Evolutionary conservation across 352 stramenopile genomes (phyloP).

Genomic region (Lagenidium sp.): DNA sequence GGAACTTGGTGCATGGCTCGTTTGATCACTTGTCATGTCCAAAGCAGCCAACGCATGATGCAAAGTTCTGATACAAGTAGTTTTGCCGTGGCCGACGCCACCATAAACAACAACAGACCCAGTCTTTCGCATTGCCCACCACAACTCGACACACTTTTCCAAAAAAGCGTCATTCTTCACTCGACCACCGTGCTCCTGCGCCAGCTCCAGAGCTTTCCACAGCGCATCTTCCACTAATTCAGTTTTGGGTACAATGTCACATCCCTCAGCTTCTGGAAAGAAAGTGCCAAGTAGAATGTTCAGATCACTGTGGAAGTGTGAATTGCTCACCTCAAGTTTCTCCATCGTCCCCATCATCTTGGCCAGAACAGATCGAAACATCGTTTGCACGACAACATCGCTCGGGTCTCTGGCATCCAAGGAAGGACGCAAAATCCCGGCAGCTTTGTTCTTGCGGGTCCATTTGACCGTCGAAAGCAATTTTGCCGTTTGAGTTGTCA

Average conservation of each 20-base stretch:
- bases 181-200: slow-evolving; percentile 18
- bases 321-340: too few relatives aligned
- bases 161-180: slow-evolving; percentile 8
- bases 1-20: too few relatives aligned
- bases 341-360: slow-evolving; percentile 10
- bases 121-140: slow-evolving; percentile 18
- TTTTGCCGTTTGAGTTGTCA: not conserved
- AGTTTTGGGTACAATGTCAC: slow-evolving; percentile 15
- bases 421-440: slow-evolving; percentile 12
- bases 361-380: slow-evolving; percentile 17
- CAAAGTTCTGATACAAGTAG: slow-evolving; percentile 31
- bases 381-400: slow-evolving; percentile 10
- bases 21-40: too few relatives aligned
- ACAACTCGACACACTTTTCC: slow-evolving; percentile 28
- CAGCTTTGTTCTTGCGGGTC: not conserved
- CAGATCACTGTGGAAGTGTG: too few relatives aligned
- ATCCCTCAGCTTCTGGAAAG: slow-evolving; percentile 20
- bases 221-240: slow-evolving; percentile 22
- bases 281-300: slow-evolving; percentile 2
- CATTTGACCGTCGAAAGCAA: not conserved
- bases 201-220: slow-evolving; percentile 33
- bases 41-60: slow-evolving; percentile 38
- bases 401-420: slow-evolving; percentile 5
- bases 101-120: slow-evolving; percentile 28
- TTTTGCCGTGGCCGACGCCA: slow-evolving; percentile 29